Evolutionary conservation across 495 filamentous ascomycete species (phyloP).

Genomic region (Arthonia radiata): DNA sequence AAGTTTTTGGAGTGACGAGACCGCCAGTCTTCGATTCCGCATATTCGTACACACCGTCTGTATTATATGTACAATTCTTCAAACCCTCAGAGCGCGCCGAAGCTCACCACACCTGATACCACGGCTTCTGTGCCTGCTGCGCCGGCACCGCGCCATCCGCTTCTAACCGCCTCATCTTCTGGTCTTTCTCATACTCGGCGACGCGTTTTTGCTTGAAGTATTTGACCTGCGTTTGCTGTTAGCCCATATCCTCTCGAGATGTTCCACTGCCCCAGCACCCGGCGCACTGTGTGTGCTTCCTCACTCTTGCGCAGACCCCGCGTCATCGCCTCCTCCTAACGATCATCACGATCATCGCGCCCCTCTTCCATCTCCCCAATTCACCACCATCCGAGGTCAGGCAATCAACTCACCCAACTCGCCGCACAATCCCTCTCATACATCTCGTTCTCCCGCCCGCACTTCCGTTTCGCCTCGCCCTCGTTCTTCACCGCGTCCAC

Average conservation of each 20-base stretch:
- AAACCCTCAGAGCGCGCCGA: too few relatives aligned
- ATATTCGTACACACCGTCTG: too few relatives aligned
- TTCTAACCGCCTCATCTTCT: constrained; percentile 53
- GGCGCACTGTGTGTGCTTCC: too few relatives aligned
- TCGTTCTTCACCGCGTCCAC: constrained; percentile 60
- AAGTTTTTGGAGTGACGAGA: too few relatives aligned
- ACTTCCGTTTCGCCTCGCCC: constrained; percentile 35
- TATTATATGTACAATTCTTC: too few relatives aligned
- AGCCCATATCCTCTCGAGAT: not conserved
- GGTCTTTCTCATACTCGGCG: constrained; percentile 65
- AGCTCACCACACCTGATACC: too few relatives aligned
- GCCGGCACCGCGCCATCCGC: constrained; percentile 35
- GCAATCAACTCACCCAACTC: constrained; percentile 42
- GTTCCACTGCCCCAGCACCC: constrained; percentile 1
- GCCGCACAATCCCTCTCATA: constrained; percentile 56
- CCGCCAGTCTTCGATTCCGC: too few relatives aligned
- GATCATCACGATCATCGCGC: not conserved
- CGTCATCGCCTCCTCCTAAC: not conserved
- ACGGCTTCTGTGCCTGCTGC: not conserved
- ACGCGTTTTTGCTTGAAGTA: constrained; percentile 94
- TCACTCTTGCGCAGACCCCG: not conserved
- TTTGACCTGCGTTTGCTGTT: constrained; percentile 36
- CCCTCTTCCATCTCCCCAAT: constrained; percentile 9
- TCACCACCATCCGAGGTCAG: constrained; percentile 1
- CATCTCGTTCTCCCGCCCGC: constrained; percentile 33